These are phyloP conservation scores for Aureobasidium lini DNA, from an alignment of 2,329 filamentous ascomycete genomes.

Conservation along the genomic window DNA sequence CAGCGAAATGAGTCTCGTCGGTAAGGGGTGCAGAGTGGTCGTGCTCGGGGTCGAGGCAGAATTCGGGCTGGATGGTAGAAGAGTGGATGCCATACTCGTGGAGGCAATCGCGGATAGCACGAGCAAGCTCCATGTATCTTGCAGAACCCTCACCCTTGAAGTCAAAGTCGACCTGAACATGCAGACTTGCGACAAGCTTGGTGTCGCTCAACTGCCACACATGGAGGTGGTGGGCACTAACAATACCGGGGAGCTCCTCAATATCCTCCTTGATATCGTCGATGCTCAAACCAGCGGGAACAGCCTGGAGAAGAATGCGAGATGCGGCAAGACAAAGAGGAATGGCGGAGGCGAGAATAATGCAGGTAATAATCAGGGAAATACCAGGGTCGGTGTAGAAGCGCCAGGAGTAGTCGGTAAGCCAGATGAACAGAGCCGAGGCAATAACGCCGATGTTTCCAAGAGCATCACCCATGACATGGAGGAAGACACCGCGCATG, in stretches of 20 bases:
- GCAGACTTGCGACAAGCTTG: conserved; percentile 86
- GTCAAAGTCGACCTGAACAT: conserved; percentile 86
- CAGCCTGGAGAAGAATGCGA: conserved; percentile 88
- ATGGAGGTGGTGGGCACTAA: conserved; percentile 91
- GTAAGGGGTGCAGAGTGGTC: conserved; percentile 31
- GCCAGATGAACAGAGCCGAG: conserved; percentile 83
- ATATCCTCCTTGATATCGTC: conserved; percentile 92
- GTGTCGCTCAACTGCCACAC: conserved; percentile 97
- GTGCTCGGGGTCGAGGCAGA: conserved; percentile 39
- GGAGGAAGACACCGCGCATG: conserved; percentile 70
- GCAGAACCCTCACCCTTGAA: conserved; percentile 70
- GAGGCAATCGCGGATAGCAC: conserved; percentile 74
- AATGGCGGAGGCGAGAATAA: conserved; percentile 64
- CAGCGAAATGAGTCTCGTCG: conserved; percentile 22
- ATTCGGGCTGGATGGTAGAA: conserved; percentile 95
- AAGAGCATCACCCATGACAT: conserved; percentile 71
- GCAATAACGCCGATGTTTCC: conserved; percentile 81
- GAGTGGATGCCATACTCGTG: conserved; percentile 96
- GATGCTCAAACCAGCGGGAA: conserved; percentile 78
- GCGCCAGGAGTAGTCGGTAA: conserved; percentile 71
- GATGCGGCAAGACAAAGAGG: conserved; percentile 73
- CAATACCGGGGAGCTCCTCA: conserved; percentile 70
- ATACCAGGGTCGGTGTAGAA: conserved; percentile 88
- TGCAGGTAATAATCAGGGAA: conserved; percentile 84
- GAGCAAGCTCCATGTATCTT: conserved; percentile 85